Base-by-base conservation (phyloP, 225 moss, liverwort and hornwort genomes). In the Thuidium tamariscinum region DNA sequence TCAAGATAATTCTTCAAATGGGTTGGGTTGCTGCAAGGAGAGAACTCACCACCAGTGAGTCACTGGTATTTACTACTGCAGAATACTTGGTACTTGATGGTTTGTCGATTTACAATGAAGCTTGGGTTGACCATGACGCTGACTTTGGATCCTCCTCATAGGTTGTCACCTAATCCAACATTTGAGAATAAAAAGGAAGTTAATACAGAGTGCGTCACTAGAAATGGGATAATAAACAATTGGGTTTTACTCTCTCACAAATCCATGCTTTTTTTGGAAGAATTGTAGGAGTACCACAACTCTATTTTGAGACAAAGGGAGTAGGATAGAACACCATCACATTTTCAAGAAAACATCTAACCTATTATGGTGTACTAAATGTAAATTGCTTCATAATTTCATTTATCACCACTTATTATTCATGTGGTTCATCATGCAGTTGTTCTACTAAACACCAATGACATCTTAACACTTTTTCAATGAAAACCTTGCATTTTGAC, bases 71-170 rank as follows among this genome's bases (percentile, higher is more conserved):
- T 92, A 83, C 90, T 92, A 64, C 90, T 92, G 34, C 92, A 92
- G 74, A 92, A 92, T n/a, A 92, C 92, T 52, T 92, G 88, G 81
- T 90, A 90, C 70, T 92, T 92, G 82, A 90, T 90, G 69, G 90
- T 89, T 76, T 92, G 90, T 52, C 90, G 90, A 77, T 92, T 89
- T 81, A 92, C 91, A 79, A 92, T 89, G 88, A 92, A 92, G 8
- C 92, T 91, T 1, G 92, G 92, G 84, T 86, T 91, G 36, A 91
- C 92, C 89, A 92, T 91, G 36, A 92, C 83, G 71, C 90, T 90
- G 42, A 92, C 90, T 34, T 79, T 89, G 78, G 92, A 92, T 89
- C 90, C 81, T 91, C 92, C 61, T 92, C 90, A 7, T 79, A 89
- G 2, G 89, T 89, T 9, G 87, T 90, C 76, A 92, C 92, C 77